Percentiles rank a stretch among this genome's conserved stretches.
phyloP scores from a whole-genome alignment of 2,329 filamentous ascomycete genomes.

The Teratosphaeria destructans region DNA sequence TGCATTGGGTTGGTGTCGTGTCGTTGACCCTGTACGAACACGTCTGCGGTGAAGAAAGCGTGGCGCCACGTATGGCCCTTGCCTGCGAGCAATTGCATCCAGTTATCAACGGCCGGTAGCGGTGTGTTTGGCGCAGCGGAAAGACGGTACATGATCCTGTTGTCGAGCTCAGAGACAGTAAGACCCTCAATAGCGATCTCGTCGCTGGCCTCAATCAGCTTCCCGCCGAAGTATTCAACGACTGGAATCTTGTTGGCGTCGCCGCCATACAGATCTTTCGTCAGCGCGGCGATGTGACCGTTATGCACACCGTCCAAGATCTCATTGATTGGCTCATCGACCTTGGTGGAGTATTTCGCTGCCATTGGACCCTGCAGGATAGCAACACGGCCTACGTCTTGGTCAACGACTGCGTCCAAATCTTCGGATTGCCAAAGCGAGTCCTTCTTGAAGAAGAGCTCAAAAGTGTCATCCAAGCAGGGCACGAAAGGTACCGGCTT shows the following conservation, averaged over 20 bases:
- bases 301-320: constrained; percentile 88
- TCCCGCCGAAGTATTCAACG: constrained; percentile 92
- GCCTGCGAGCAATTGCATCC: constrained; percentile 82
- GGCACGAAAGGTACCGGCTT: constrained; percentile 97
- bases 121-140: constrained; percentile 62
- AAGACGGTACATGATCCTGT: constrained; percentile 77
- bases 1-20: constrained; percentile 96
- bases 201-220: constrained; percentile 60
- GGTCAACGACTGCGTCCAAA: constrained; percentile 84
- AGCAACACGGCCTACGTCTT: constrained; percentile 92
- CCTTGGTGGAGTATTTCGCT: constrained; percentile 75
- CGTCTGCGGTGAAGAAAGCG: constrained; percentile 84
- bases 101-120: constrained; percentile 70
- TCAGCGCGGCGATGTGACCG: constrained; percentile 70
- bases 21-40: constrained; percentile 88
- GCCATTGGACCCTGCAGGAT: constrained; percentile 93
- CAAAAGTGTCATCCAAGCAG: constrained; percentile 90
- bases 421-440: constrained; percentile 99
- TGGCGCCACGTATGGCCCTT: constrained; percentile 84
- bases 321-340: constrained; percentile 90
- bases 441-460: constrained; percentile 99
- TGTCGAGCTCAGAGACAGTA: constrained; percentile 65
- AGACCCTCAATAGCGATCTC: constrained; percentile 77
- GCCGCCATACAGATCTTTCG: constrained; percentile 67
- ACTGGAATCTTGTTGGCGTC: constrained; percentile 67